phyloP scores from a whole-genome alignment of 179 eudicot species.

The Drosera spatulata region DNA sequence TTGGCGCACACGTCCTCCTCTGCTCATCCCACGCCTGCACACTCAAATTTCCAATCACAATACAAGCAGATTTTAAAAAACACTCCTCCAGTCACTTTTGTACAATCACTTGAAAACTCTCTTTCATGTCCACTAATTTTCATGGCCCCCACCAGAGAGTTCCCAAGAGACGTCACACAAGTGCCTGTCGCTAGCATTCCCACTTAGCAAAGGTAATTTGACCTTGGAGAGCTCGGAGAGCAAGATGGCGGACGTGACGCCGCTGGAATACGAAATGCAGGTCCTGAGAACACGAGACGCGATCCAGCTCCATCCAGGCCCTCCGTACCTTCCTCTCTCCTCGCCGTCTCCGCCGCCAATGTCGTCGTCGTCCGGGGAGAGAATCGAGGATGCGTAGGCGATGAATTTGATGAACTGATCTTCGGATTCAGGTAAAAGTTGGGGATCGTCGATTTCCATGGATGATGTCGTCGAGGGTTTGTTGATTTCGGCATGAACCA shows the following conservation, averaged over 20 bases:
- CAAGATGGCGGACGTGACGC: constrained; percentile 87
- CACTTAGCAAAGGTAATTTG: background rate
- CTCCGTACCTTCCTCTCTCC: constrained; percentile 20
- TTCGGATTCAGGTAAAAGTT: constrained; percentile 3
- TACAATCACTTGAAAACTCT: too few species aligned
- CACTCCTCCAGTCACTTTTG: too few species aligned
- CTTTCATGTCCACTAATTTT: too few species aligned
- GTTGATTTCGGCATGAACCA: too few species aligned
- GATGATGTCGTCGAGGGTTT: too few species aligned
- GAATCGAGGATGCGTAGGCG: constrained; percentile 51
- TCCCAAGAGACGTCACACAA: background rate
- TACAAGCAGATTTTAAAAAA: background rate
- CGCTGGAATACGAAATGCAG: constrained; percentile 76
- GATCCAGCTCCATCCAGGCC: constrained; percentile 85
- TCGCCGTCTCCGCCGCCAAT: constrained; percentile 13
- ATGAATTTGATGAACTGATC: constrained; percentile 61
- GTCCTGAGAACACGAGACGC: constrained; percentile 70
- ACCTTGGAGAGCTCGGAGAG: constrained; percentile 90
- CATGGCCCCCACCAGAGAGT: too few species aligned
- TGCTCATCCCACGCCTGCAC: constrained; percentile 82
- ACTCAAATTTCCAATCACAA: background rate
- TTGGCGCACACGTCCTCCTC: constrained; percentile 45
- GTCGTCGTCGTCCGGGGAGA: constrained; percentile 25
- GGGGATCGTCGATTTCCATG: too few species aligned
- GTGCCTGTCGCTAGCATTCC: background rate